Evolutionary conservation across 192 early-diverging fungal genomes (phyloP).

Genomic region (Rhizophagus sp.): DNA sequence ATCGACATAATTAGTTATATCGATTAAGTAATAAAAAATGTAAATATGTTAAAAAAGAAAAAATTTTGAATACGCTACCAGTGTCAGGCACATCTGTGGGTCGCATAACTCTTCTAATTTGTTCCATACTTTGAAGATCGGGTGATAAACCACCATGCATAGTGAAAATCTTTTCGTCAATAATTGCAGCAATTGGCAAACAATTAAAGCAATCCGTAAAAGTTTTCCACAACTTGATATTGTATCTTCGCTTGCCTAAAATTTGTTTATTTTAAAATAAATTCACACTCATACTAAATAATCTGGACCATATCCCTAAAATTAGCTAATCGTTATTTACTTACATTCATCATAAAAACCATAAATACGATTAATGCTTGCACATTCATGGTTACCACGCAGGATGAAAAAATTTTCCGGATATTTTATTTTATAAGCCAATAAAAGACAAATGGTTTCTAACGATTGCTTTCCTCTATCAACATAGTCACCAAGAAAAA

Average conservation of each 20-base stretch:
- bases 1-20: neutral
- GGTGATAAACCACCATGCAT: slow-evolving; percentile 99
- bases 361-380: slow-evolving; percentile 96
- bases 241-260: slow-evolving; percentile 90
- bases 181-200: slow-evolving; percentile 93
- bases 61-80: slow-evolving; percentile 47
- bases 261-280: neutral
- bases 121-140: slow-evolving; percentile 96
- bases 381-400: slow-evolving; percentile 98
- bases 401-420: slow-evolving; percentile 99
- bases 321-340: slow-evolving; percentile 7
- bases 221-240: slow-evolving; percentile 99
- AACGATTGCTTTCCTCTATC: slow-evolving; percentile 97
- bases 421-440: slow-evolving; percentile 99
- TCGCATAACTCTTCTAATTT: slow-evolving; percentile 95
- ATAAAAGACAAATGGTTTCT: slow-evolving; percentile 95
- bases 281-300: neutral
- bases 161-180: slow-evolving; percentile 98
- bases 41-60: neutral
- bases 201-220: slow-evolving; percentile 99
- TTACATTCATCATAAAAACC: slow-evolving; percentile 98
- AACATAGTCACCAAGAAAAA: slow-evolving; percentile 98
- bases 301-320: neutral
- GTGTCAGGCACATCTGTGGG: slow-evolving; percentile 98
- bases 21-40: neutral